These are phyloP conservation scores for Coemansia sp. DNA, from an alignment of 192 early-diverging fungal species.

Conservation along the genomic window DNA sequence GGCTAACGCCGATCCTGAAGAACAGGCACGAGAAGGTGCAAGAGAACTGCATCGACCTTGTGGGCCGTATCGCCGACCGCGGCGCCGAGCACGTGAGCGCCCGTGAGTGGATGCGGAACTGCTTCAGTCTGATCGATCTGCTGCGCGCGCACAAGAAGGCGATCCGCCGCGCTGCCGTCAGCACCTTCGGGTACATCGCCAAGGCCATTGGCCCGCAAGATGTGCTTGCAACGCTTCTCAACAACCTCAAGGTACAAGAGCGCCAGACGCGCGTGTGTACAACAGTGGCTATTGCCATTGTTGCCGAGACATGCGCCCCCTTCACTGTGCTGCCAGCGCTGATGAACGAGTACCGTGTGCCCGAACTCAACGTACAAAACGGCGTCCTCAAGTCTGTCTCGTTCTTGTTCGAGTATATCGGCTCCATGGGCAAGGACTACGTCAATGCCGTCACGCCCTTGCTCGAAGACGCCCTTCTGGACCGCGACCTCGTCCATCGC, in stretches of 20 bases:
- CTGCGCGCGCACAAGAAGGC: constrained; percentile 95
- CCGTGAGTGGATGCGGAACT: constrained; percentile 99
- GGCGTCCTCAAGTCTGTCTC: constrained; percentile 94
- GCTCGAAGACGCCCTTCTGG: constrained; percentile 95
- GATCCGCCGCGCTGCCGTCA: constrained; percentile 94
- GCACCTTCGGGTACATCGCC: constrained; percentile 99
- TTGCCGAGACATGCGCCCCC: constrained; percentile 95
- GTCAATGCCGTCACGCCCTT: constrained; percentile 95
- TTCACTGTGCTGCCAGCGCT: constrained; percentile 97
- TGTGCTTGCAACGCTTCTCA: constrained; percentile 94
- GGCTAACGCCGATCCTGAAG: constrained; percentile 97
- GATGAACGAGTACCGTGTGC: constrained; percentile 99
- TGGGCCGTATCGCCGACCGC: constrained; percentile 97
- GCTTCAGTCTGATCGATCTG: constrained; percentile 97
- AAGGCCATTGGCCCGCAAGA: constrained; percentile 99
- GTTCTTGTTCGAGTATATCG: constrained; percentile 99
- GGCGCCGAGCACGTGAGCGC: constrained; percentile 95
- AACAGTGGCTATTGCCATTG: constrained; percentile 97
- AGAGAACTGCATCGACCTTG: constrained; percentile 91
- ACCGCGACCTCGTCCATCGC: constrained; percentile 96
- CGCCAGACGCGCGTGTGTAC: constrained; percentile 99
- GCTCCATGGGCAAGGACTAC: constrained; percentile 97
- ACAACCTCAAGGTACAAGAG: constrained; percentile 98
- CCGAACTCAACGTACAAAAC: constrained; percentile 99
- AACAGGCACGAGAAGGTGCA: constrained; percentile 97